These are phyloP conservation scores for Mycena galericulata DNA, from an alignment of 768 basidiomycete genomes.

Conservation along the genomic window DNA sequence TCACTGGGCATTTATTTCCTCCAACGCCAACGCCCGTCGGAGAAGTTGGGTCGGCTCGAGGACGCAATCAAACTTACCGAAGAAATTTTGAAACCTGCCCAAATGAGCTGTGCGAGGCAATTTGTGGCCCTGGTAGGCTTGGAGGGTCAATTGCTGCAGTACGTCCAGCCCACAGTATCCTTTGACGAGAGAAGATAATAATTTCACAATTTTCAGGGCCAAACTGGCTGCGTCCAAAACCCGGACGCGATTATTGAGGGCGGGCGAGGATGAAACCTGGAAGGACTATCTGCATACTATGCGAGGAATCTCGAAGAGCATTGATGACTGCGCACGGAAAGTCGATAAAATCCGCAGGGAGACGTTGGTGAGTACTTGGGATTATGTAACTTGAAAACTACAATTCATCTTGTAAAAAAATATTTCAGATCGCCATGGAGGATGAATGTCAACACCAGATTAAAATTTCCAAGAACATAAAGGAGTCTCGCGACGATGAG, in stretches of 20 bases:
- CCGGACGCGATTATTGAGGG: neutral
- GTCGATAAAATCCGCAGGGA: constrained; percentile 1
- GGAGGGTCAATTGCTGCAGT: neutral
- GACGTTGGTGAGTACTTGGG: constrained; percentile 8
- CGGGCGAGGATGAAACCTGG: neutral
- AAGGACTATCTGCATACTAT: neutral
- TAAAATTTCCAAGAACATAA: no score
- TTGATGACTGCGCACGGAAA: neutral
- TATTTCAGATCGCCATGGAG: constrained; percentile 5
- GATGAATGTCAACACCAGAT: neutral
- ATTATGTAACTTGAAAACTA: no score
- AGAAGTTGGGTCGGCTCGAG: neutral
- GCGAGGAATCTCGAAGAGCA: neutral
- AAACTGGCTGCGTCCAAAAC: constrained; percentile 1
- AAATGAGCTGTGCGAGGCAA: no score
- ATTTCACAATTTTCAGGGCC: neutral
- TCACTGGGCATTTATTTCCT: neutral
- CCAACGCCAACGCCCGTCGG: neutral
- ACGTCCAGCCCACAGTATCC: neutral
- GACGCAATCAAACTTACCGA: neutral
- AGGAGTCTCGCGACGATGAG: no score
- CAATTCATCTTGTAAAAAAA: no score
- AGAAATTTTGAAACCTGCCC: neutral
- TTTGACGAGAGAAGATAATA: neutral
- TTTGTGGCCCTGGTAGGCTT: no score